These are phyloP conservation scores for Elymus sibiricus DNA, from an alignment of 176 grass and related monocot species.

Conservation along the genomic window DNA sequence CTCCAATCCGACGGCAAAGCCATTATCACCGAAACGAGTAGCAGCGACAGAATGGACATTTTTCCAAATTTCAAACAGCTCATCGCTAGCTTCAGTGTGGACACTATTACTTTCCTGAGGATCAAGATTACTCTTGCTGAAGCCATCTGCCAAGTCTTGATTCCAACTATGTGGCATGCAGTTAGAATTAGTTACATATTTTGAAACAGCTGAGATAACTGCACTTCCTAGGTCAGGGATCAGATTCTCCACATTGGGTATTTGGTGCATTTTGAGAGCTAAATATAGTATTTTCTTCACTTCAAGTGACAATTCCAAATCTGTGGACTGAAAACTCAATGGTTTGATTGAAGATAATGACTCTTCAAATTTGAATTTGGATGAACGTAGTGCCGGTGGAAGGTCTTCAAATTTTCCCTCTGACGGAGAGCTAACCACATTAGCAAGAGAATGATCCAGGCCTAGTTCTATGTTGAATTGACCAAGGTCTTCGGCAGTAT, in stretches of 20 bases:
- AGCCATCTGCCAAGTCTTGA: conserved; percentile 30
- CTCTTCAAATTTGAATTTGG: conserved; percentile 69
- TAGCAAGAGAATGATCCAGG: conserved; percentile 78
- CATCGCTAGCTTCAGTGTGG: conserved; percentile 52
- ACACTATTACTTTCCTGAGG: conserved; percentile 29
- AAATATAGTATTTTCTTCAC: conserved; percentile 63
- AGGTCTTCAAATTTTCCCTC: conserved; percentile 93
- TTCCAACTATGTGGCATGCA: conserved; percentile 39
- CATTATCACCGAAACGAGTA: conserved; percentile 31
- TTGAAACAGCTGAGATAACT: conserved; percentile 61
- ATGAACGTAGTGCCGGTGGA: conserved; percentile 70
- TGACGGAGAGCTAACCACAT: conserved; percentile 87
- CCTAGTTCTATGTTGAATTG: conserved; percentile 98
- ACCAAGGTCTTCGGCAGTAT: conserved; percentile 96
- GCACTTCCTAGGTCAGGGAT: conserved; percentile 55
- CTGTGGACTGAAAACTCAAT: conserved; percentile 50
- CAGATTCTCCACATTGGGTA: conserved; percentile 42
- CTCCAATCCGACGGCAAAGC: conserved; percentile 26
- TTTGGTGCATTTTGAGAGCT: conserved; percentile 62
- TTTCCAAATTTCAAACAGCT: conserved; percentile 62
- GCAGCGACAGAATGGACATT: conserved; percentile 34
- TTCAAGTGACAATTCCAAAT: conserved; percentile 58
- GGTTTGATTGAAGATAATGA: conserved; percentile 67
- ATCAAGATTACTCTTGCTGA: conserved; percentile 23
- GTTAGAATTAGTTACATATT: conserved; percentile 46